Conservation (phyloP, 1,284 basidiomycete species). For the Singerocomus rubriflavus region DNA sequence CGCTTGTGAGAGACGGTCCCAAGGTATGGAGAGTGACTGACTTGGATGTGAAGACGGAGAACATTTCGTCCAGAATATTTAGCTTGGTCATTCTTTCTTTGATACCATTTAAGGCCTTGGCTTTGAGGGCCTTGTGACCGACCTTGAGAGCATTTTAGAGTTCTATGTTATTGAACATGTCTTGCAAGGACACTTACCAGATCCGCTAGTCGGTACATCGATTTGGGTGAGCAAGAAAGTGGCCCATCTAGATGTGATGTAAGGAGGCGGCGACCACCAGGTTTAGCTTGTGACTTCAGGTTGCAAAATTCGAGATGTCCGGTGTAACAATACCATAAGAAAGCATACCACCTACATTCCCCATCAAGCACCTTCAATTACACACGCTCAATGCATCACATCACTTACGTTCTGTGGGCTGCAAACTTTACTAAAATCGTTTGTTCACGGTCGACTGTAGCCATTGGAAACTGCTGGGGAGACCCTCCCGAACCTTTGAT, state of each 20-base stretch:
- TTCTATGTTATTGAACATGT: not conserved
- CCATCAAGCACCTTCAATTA: not conserved
- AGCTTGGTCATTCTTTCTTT: slow-evolving; percentile 11
- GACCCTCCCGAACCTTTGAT: not conserved
- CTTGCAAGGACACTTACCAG: slow-evolving; percentile 16
- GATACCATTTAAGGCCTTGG: slow-evolving; percentile 24
- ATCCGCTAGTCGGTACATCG: slow-evolving; percentile 31
- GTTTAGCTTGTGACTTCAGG: slow-evolving; percentile 21
- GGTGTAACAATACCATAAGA: slow-evolving; percentile 33
- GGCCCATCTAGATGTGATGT: slow-evolving; percentile 1
- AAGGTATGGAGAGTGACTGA: slow-evolving; percentile 2
- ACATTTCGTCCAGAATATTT: slow-evolving; percentile 29
- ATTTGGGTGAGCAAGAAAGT: slow-evolving; percentile 31
- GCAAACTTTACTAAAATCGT: slow-evolving; percentile 17
- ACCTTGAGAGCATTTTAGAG: slow-evolving; percentile 12
- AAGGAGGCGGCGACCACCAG: not conserved
- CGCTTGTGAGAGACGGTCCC: slow-evolving; percentile 5
- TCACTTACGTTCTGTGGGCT: slow-evolving; percentile 29
- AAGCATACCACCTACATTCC: slow-evolving; percentile 26
- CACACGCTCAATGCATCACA: not conserved
- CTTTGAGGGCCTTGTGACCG: slow-evolving; percentile 19
- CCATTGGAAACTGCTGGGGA: not conserved
- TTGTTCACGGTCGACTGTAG: slow-evolving; percentile 3
- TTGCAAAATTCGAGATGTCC: slow-evolving; percentile 21
- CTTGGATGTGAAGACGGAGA: slow-evolving; percentile 32